Evolutionary conservation across 2,329 filamentous ascomycete genomes (phyloP).

Genomic region (Nemania sp.): DNA sequence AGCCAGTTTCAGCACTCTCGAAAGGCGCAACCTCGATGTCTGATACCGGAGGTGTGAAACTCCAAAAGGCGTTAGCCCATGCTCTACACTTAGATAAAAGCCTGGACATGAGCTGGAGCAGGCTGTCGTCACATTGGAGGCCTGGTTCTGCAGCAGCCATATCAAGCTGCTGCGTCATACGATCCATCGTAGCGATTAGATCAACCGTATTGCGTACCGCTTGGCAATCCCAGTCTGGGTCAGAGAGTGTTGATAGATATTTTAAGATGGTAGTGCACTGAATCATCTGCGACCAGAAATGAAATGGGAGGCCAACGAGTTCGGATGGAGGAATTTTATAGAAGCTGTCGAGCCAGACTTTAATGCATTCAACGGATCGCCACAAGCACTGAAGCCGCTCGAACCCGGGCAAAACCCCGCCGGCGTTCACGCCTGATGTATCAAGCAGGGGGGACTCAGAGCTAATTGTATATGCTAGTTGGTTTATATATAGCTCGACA

Average conservation of each 20-base stretch:
- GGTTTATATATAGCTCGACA: constrained; percentile 40
- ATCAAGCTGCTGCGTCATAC: constrained; percentile 48
- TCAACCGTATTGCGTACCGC: constrained; percentile 51
- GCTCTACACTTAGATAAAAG: constrained; percentile 19
- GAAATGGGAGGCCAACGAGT: constrained; percentile 51
- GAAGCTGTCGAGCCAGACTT: constrained; percentile 52
- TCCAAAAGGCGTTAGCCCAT: constrained; percentile 17
- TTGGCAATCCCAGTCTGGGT: constrained; percentile 55
- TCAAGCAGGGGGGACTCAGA: constrained; percentile 37
- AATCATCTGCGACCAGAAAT: constrained; percentile 55
- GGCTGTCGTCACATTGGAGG: constrained; percentile 48
- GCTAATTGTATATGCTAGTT: constrained; percentile 46
- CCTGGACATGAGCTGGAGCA: constrained; percentile 31
- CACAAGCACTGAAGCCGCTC: constrained; percentile 52
- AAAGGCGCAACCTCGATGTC: neutral
- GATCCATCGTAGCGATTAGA: constrained; percentile 50
- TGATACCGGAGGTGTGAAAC: neutral
- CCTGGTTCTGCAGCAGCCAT: constrained; percentile 46
- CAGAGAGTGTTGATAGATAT: constrained; percentile 52
- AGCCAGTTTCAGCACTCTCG: neutral
- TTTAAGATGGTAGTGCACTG: constrained; percentile 53
- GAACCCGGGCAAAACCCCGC: constrained; percentile 42
- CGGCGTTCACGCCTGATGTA: constrained; percentile 21
- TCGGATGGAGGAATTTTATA: constrained; percentile 44
- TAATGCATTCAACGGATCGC: constrained; percentile 52